These are phyloP conservation scores for Discostella pseudostelligera DNA, from an alignment of 108 stramenopile genomes.

Conservation along the genomic window DNA sequence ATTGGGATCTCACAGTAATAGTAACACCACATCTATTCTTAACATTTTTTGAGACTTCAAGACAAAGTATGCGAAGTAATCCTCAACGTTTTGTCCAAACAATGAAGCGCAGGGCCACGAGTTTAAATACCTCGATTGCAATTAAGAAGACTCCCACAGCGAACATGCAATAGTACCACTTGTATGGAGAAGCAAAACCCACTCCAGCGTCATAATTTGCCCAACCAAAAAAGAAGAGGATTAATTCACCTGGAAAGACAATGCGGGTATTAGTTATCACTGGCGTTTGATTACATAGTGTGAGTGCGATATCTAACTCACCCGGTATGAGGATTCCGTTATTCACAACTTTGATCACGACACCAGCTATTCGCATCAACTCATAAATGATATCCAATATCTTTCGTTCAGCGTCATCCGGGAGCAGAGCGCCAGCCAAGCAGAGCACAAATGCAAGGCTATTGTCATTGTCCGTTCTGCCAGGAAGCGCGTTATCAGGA, in stretches of 20 bases:
- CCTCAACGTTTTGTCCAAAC: conserved; percentile 51
- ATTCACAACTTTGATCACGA: conserved; percentile 26
- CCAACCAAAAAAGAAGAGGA: conserved; percentile 46
- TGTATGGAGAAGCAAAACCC: conserved; percentile 26
- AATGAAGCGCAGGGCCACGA: conserved; percentile 31
- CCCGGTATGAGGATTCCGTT: conserved; percentile 42
- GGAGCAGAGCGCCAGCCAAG: conserved; percentile 13
- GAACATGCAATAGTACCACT: conserved; percentile 40
- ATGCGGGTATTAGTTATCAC: not conserved
- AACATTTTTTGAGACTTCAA: too few species aligned
- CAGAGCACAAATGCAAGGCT: conserved; percentile 21
- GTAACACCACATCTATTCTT: too few species aligned
- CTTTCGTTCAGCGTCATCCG: not conserved
- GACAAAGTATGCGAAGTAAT: too few species aligned
- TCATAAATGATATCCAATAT: conserved; percentile 21
- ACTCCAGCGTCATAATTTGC: conserved; percentile 8
- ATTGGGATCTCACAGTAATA: too few species aligned
- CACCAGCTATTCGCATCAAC: conserved; percentile 11
- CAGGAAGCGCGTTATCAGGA: not conserved
- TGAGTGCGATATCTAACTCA: not conserved
- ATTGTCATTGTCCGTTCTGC: not conserved
- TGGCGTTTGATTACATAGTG: not conserved
- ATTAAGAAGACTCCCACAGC: conserved; percentile 30
- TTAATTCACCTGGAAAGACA: conserved; percentile 4
- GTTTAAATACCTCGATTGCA: conserved; percentile 39